phyloP scores from a whole-genome alignment of 1,139 yeast genomes.

The Pichia sp. region DNA sequence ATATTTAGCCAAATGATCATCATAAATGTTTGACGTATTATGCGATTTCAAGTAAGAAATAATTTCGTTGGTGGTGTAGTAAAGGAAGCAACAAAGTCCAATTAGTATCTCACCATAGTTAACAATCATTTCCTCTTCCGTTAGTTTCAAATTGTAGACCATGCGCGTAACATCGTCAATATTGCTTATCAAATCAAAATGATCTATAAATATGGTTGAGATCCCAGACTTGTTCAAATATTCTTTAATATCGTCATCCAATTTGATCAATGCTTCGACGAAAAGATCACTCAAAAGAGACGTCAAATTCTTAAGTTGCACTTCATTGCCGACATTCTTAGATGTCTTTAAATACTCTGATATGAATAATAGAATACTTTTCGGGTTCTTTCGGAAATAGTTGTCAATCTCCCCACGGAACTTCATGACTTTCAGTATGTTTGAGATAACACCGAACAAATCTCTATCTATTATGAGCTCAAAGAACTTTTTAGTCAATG shows the following conservation, averaged over 20 bases:
- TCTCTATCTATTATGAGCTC: slow-evolving; percentile 6
- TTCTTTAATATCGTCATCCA: slow-evolving; percentile 24
- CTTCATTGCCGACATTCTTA: slow-evolving; percentile 6
- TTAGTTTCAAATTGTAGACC: slow-evolving; percentile 8
- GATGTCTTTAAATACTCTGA: slow-evolving; percentile 4
- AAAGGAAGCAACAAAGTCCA: slow-evolving; percentile 26
- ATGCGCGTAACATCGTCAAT: slow-evolving; percentile 22
- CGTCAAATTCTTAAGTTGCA: slow-evolving; percentile 8
- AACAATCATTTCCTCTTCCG: neutral
- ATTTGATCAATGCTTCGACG: slow-evolving; percentile 21
- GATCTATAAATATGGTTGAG: slow-evolving; percentile 23
- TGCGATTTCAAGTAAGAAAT: slow-evolving; percentile 4
- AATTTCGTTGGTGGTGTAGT: slow-evolving; percentile 24
- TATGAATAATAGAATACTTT: slow-evolving; percentile 7
- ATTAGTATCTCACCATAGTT: slow-evolving; percentile 18
- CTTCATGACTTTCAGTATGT: slow-evolving; percentile 4
- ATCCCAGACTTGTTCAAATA: slow-evolving; percentile 16
- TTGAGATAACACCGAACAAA: slow-evolving; percentile 3
- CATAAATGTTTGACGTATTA: neutral
- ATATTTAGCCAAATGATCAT: slow-evolving; percentile 9
- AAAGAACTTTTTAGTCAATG: slow-evolving; percentile 39
- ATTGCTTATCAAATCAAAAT: slow-evolving; percentile 20
- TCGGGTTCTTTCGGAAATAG: slow-evolving; percentile 3
- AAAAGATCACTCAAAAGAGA: slow-evolving; percentile 19
- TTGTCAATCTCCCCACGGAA: neutral